Base-by-base conservation (phyloP, 2,329 filamentous ascomycete genomes). In the Pseudocercospora ulei region DNA sequence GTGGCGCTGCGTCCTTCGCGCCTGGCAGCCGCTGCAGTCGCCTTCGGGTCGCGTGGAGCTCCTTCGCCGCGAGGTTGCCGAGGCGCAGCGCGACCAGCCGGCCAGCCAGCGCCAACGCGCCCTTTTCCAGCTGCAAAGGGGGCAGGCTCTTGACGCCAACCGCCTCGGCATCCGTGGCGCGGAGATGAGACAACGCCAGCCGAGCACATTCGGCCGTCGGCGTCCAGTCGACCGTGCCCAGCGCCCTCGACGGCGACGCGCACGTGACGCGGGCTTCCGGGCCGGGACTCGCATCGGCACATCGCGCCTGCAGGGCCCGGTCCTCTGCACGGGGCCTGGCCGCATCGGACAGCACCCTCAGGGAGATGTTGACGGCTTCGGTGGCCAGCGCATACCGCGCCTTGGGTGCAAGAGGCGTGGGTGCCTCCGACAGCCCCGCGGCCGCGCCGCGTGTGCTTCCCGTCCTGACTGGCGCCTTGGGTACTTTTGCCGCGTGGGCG, bases 381-480 rank as follows among this genome's bases (percentile, higher is more conserved):
- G 81, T 84, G 7, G 82, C 81, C 22, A 87, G 63, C 28, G 73
- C 67, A 35, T 76, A 76, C 57, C 71, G 75, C 41, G 84, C 79
- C 50, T 71, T 74, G 3, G 66, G 56, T 3, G 70, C 63, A 18
- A 80, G 58, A n/a, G 41, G 30, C 7, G 37, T 38, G 1, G 50
- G n/a, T 3, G 48, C 40, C 30, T 63, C 62, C 35, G 64, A 63
- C 20, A 59, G 58, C 28, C 57, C 58, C 20, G 39, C 18, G 6
- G 25, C 13, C 4, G 25, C 9, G 12, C 18, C 5, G 6, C 18
- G 17, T 33, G 7, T 19, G 11, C 20, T 25, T 18, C 35, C 36
- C 18, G 43, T 23, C 35, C 28, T 41, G 8, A n/a, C n/a, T n/a
- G 44, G 17, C 14, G 20, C 20, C 8, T 37, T 46, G 12, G 36